phyloP scores from a whole-genome alignment of 2,329 filamentous ascomycete species.

The Dothideomycetes sp. region DNA sequence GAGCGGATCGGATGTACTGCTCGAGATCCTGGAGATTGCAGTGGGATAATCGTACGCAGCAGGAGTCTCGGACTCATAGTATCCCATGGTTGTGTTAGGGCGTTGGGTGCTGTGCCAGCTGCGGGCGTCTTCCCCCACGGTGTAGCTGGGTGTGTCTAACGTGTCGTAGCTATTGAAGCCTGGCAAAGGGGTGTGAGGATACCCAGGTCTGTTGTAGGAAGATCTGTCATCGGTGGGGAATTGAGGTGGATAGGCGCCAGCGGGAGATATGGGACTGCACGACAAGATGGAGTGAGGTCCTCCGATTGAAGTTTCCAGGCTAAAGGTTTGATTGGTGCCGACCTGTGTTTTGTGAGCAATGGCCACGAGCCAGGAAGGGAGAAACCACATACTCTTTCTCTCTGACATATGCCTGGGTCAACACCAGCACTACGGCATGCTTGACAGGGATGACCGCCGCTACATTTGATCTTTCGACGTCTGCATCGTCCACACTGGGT shows the following conservation, averaged over 20 bases:
- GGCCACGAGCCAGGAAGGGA: background rate
- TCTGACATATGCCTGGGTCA: conserved; percentile 56
- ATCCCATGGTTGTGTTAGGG: conserved; percentile 19
- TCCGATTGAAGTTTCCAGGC: conserved; percentile 4
- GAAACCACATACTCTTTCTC: conserved; percentile 56
- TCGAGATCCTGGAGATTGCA: conserved; percentile 14
- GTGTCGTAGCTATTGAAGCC: conserved; percentile 3
- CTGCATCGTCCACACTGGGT: conserved; percentile 79
- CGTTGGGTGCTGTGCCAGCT: conserved; percentile 20
- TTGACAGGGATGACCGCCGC: conserved; percentile 73
- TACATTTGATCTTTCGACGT: conserved; percentile 91
- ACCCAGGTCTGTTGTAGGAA: conserved; percentile 6
- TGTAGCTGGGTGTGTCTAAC: conserved; percentile 18
- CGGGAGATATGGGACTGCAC: conserved; percentile 5
- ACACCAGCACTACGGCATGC: conserved; percentile 72
- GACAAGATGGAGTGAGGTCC: conserved; percentile 6
- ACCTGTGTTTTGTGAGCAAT: conserved; percentile 2
- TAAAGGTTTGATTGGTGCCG: conserved; percentile 13
- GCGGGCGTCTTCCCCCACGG: conserved; percentile 21
- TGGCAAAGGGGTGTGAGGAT: conserved; percentile 1
- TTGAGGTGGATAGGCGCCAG: conserved; percentile 1
- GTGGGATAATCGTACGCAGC: conserved; percentile 24
- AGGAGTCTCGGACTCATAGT: conserved; percentile 18
- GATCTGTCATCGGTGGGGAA: conserved; percentile 4
- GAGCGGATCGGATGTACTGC: conserved; percentile 19